Evolutionary conservation across 2,329 filamentous ascomycete genomes (phyloP).

Genomic region (Calonectria leucothoes): DNA sequence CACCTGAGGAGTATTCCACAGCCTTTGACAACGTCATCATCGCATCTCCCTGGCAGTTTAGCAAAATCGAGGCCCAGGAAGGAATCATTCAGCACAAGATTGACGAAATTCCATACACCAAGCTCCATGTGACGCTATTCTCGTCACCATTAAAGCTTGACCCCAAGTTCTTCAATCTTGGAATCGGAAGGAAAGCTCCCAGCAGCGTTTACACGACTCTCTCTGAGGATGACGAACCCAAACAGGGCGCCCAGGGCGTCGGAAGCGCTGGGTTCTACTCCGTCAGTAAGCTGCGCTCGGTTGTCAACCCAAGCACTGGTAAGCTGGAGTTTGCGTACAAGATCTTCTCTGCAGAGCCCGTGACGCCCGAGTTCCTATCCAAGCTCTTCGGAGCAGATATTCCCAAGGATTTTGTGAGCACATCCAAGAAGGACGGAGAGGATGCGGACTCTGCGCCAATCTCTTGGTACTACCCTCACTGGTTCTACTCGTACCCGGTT

Average conservation of each 20-base stretch:
- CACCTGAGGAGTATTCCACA: conserved; percentile 57
- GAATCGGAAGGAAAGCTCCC: conserved; percentile 69
- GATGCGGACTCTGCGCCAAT: conserved; percentile 60
- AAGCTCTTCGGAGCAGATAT: conserved; percentile 62
- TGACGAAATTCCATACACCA: conserved; percentile 85
- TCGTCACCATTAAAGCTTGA: conserved; percentile 80
- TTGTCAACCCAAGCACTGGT: conserved; percentile 69
- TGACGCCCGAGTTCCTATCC: conserved; percentile 66
- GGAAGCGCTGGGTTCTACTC: conserved; percentile 87
- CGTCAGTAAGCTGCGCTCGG: conserved; percentile 77
- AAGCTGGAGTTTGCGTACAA: conserved; percentile 71
- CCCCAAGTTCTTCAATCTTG: conserved; percentile 77
- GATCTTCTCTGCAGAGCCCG: conserved; percentile 69
- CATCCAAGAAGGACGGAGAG: conserved; percentile 46
- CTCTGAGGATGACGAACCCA: conserved; percentile 64
- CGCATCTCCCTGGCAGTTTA: conserved; percentile 85
- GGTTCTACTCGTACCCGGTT: conserved; percentile 88
- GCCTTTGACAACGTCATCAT: conserved; percentile 85
- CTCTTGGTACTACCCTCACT: conserved; percentile 81
- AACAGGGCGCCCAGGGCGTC: conserved; percentile 66
- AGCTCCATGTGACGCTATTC: conserved; percentile 90
- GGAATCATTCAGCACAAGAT: conserved; percentile 77
- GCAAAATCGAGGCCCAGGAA: conserved; percentile 72
- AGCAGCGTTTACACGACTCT: conserved; percentile 87
- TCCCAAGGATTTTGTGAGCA: conserved; percentile 52